A percentile compares a stretch with the other conserved stretches of the same genome.
These are phyloP conservation scores for Macadamia tetraphylla DNA, from an alignment of 164 flowering plant species.

Conservation along the genomic window DNA sequence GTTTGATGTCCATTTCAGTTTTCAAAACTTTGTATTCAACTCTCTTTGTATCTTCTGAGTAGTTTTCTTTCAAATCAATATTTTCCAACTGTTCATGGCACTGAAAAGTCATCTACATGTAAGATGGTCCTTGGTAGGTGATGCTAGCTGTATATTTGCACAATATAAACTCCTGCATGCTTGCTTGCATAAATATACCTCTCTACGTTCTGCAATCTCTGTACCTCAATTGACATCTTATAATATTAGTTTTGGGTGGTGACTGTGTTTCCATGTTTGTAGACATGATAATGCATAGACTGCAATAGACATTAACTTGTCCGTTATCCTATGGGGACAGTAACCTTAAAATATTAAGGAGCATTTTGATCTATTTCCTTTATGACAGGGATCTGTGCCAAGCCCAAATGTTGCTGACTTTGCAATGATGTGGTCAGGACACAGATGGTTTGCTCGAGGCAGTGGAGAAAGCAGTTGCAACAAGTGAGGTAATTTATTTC, in stretches of 20 bases:
- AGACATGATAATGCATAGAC: neutral
- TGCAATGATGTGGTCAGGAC: constrained; percentile 86
- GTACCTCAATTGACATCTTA: neutral
- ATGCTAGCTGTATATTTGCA: no score
- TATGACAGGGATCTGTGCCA: constrained; percentile 54
- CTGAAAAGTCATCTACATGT: neutral
- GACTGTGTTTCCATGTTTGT: neutral
- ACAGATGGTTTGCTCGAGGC: constrained; percentile 69
- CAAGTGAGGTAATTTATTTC: constrained; percentile 59
- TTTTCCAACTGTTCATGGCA: no score
- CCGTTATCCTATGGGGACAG: constrained; percentile 9
- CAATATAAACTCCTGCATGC: neutral
- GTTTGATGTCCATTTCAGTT: no score
- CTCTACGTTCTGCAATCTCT: neutral
- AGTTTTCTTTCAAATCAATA: no score
- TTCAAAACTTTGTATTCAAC: no score
- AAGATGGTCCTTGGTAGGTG: neutral
- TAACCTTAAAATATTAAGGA: constrained; percentile 19
- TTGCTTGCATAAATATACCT: neutral
- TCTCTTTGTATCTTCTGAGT: no score
- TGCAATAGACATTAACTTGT: neutral
- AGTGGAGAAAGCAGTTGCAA: constrained; percentile 64
- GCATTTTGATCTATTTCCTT: constrained; percentile 50
- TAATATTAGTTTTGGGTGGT: neutral
- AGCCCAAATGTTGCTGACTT: constrained; percentile 75